Conservation (phyloP, 1,284 basidiomycete genomes). For the Austroboletus niveus region DNA sequence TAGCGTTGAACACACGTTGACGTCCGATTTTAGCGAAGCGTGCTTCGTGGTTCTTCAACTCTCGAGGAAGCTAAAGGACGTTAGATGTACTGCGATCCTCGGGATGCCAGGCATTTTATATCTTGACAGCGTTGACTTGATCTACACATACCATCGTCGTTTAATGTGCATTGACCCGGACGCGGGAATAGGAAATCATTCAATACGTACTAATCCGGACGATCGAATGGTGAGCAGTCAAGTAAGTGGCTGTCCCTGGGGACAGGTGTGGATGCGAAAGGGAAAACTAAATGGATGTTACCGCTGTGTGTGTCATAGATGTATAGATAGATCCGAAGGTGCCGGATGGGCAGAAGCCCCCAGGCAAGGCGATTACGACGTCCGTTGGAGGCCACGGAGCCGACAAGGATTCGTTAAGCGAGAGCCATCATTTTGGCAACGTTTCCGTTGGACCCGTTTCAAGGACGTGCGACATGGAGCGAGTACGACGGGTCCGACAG, state of each 20-base stretch:
- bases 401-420: constrained; percentile 22
- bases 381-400: constrained; percentile 20
- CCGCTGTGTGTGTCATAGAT: constrained; percentile 23
- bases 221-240: not conserved
- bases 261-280: constrained; percentile 20
- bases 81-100: constrained; percentile 15
- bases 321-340: constrained; percentile 18
- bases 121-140: constrained; percentile 33
- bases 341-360: constrained; percentile 12
- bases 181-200: constrained; percentile 16
- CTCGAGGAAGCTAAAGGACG: constrained; percentile 47
- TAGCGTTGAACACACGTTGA: constrained; percentile 16
- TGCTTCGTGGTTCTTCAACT: constrained; percentile 87
- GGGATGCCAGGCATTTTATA: constrained; percentile 13
- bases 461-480: no score
- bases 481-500: no score
- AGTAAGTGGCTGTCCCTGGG: constrained; percentile 19
- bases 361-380: constrained; percentile 21
- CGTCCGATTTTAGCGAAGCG: constrained; percentile 62
- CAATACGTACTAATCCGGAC: constrained; percentile 31
- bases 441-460: not conserved
- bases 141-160: constrained; percentile 33
- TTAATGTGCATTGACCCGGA: constrained; percentile 29
- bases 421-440: not conserved
- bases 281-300: constrained; percentile 28